Evolutionary conservation across 164 flowering plant species (phyloP).

Genomic region (Stephania yunnanensis): DNA sequence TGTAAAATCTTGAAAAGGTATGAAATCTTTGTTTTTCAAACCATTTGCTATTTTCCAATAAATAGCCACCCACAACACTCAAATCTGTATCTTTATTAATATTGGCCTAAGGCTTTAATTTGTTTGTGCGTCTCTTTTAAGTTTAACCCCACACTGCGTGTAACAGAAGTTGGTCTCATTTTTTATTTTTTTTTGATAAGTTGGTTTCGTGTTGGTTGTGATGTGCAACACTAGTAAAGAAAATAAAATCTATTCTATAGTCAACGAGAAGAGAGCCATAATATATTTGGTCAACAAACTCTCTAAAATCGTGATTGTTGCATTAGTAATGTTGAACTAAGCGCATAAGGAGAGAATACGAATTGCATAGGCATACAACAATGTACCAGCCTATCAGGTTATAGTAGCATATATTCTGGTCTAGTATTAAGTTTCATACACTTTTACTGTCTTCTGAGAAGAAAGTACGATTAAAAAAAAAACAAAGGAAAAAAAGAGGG

Average conservation of each 20-base stretch:
- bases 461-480: too few species aligned
- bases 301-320: too few species aligned
- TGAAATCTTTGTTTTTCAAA: not conserved
- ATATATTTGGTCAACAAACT: not conserved
- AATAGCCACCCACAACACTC: not conserved
- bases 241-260: not conserved
- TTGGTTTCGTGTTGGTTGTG: not conserved
- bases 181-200: too few species aligned
- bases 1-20: not conserved
- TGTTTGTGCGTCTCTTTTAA: too few species aligned
- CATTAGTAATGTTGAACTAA: not conserved
- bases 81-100: not conserved
- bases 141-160: too few species aligned
- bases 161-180: not conserved
- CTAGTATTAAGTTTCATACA: not conserved
- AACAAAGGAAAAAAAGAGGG: not conserved
- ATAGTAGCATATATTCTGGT: not conserved
- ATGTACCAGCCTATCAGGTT: not conserved
- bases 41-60: not conserved
- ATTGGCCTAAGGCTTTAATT: not conserved
- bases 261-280: not conserved
- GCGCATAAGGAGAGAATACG: not conserved
- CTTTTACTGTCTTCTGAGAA: too few species aligned
- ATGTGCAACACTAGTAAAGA: not conserved
- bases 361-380: not conserved